Base-by-base conservation (phyloP, 805 yeast genomes). In the Barnettozyma botsteinii region DNA sequence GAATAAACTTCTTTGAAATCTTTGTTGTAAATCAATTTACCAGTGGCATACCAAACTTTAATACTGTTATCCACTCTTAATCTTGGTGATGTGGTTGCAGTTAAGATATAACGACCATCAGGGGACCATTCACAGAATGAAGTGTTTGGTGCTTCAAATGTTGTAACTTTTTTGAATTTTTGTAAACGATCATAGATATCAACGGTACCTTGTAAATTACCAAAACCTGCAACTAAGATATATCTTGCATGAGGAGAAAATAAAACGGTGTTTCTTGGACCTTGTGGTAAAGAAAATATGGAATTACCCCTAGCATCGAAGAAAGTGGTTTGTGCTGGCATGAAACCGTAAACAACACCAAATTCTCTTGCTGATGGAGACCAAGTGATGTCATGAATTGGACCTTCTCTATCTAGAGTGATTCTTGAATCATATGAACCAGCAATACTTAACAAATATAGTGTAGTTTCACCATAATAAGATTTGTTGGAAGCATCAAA, bases 51-150 rank as follows among this genome's bases (percentile, higher is more conserved):
- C 96, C 98, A 93, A 53, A 93, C 72, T 63, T 86, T 85, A 52
- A 83, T 80, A 45, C 97, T 91, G 61, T 93, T 93, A 65, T 94
- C 99, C 31, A 93, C 99, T 57, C 98, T 79, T 53, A 93, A 75
- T 54, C 99, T 76, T 48, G 99, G 99, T 17, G 96, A 79, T 0
- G 98, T 93, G 5, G 98, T 94, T 15, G 98, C 98, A 13, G 98
- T 91, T 61, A 93, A 67, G 42, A 93, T 79, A 57, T 73, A 88
- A 56, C 93, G 79, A 28, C 98, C 98, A 64, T 93, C 95, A 9
- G 99, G 99, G 3, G 94, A 81, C 98, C 98, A 93, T 61, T 85
- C 86, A 61, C 96, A 91, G 33, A 83, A 94, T n/a, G 95, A 82
- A 13, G 98, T 88, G 67, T 93, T 94, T 33, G 96, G 67, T 12